Conservation (phyloP, 208 protist genomes). For the Trypanosoma conorhini region DNA sequence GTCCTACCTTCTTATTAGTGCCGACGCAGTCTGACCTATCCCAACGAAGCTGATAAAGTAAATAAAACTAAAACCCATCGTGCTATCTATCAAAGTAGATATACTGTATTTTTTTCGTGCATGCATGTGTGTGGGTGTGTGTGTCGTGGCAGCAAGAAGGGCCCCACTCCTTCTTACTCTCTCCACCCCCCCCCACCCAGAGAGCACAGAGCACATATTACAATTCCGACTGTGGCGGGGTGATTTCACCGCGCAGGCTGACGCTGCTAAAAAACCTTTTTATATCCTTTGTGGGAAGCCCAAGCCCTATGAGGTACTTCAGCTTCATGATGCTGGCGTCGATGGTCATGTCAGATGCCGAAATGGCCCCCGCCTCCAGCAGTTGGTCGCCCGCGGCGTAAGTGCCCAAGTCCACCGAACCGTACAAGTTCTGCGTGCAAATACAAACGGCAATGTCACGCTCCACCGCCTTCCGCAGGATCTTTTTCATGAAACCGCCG, state of each 20-base stretch:
- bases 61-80: too few species aligned
- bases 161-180: neutral
- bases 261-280: slow-evolving; percentile 31
- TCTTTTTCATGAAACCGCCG: slow-evolving; percentile 62
- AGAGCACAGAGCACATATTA: neutral
- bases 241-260: slow-evolving; percentile 46
- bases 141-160: slow-evolving; percentile 1
- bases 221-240: neutral
- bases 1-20: too few species aligned
- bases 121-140: slow-evolving; percentile 1
- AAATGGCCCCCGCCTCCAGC: slow-evolving; percentile 62
- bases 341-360: slow-evolving; percentile 91
- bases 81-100: too few species aligned
- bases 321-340: slow-evolving; percentile 92
- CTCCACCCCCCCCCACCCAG: neutral
- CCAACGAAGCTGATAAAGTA: too few species aligned
- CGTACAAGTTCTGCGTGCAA: slow-evolving; percentile 88
- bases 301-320: slow-evolving; percentile 79
- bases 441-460: slow-evolving; percentile 91
- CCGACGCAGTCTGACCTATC: too few species aligned
- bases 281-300: slow-evolving; percentile 40
- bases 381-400: slow-evolving; percentile 83
- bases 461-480: slow-evolving; percentile 56
- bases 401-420: slow-evolving; percentile 52
- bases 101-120: too few species aligned